Evolutionary conservation across 78 protist genomes (phyloP).

Genomic region (Dictyostelium brefeldianum): DNA sequence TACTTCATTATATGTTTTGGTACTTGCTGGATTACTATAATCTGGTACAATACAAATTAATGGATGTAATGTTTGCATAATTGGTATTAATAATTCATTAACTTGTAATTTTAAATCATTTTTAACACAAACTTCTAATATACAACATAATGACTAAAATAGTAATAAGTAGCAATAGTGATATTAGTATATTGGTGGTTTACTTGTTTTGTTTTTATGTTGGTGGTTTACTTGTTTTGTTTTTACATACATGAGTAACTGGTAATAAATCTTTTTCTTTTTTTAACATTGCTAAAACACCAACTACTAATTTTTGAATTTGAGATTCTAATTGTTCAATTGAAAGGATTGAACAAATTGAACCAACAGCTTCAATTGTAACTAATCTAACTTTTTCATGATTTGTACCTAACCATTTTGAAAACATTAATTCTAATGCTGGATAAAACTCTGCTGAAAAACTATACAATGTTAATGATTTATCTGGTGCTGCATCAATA

Average conservation of each 20-base stretch:
- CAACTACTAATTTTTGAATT: slow-evolving; percentile 44
- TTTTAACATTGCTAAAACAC: slow-evolving; percentile 54
- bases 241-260: slow-evolving; percentile 55
- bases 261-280: slow-evolving; percentile 85
- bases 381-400: slow-evolving; percentile 84
- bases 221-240: too few species aligned
- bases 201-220: background rate
- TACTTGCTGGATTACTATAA: slow-evolving; percentile 41
- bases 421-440: slow-evolving; percentile 79
- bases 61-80: slow-evolving; percentile 64
- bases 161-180: background rate
- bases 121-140: slow-evolving; percentile 79
- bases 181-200: too few species aligned
- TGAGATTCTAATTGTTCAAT: slow-evolving; percentile 75
- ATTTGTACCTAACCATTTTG: slow-evolving; percentile 71
- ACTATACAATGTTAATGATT: slow-evolving; percentile 40
- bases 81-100: slow-evolving; percentile 31
- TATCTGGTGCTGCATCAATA: slow-evolving; percentile 67
- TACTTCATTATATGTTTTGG: slow-evolving; percentile 82
- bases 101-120: slow-evolving; percentile 31
- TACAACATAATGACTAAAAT: slow-evolving; percentile 37
- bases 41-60: slow-evolving; percentile 62
- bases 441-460: slow-evolving; percentile 83
- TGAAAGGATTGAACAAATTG: slow-evolving; percentile 41
- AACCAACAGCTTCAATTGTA: slow-evolving; percentile 80